Evolutionary conservation across 164 flowering plant species (phyloP), one percentile per base, ranked within the genome.

Genomic region (Stephania cephalantha): DNA sequence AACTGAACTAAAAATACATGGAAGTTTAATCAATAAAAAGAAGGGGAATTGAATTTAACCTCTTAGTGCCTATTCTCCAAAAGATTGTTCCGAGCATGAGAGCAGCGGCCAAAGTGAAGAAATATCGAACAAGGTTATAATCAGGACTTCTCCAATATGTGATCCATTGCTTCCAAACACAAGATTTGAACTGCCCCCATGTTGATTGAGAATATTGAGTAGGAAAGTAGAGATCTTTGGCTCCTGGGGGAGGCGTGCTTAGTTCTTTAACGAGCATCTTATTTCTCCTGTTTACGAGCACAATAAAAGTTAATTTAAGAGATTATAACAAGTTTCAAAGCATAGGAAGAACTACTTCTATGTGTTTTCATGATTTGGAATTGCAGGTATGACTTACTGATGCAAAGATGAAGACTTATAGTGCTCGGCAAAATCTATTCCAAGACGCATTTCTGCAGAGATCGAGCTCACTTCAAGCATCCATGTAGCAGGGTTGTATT

Each of bases 131-230:
- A 64, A 92, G 92, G 82, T 92, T 95, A 69, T 93, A 95, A 25
- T 92, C 96, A 29, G 98, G 98, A 77, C 95, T 95, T 85, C 99
- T 86, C 99, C 99, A 95, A 52, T 96, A 94, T 74, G 97, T 92
- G 90, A 84, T 84, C 92, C 93, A 88, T 67, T 90, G 95, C 74
- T 96, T 96, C 99, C 99, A 96, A 6, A 94, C 78, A 82, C 99
- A 96, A 29, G 95, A 85, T 79, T 91, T 94, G 83, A 96, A 92
- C 72, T 96, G 99, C 2, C 89, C 95, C 85, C 87, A 82, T 20
- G 82, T 58, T 20, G 94, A 79, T 63, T 93, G 93, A 25, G 99
- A 86, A 72, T 83, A 96, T 52, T 88, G 86, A 44, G 90, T 84
- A 7, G 85, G 71, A 68, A 92, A 96, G 68, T 92, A 85, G 15